phyloP scores from a whole-genome alignment of 106 monocot genomes.

The Dendrobium chrysotoxum region DNA sequence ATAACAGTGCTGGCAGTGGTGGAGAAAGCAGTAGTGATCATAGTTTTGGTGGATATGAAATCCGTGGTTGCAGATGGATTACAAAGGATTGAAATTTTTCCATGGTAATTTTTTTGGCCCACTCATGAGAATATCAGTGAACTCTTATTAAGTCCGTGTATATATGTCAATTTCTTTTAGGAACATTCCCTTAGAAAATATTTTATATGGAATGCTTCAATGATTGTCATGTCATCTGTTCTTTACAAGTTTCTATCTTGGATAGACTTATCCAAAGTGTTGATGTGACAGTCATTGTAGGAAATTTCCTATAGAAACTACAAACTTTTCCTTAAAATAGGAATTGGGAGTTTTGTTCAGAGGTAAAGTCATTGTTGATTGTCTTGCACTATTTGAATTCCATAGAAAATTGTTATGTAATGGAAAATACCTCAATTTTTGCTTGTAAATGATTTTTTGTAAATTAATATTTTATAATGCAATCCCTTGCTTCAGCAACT shows the following conservation, averaged over 20 bases:
- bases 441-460: too few relatives aligned
- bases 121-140: background rate
- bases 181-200: background rate
- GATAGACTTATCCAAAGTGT: background rate
- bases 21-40: slow-evolving; percentile 85
- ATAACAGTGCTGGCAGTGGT: slow-evolving; percentile 66
- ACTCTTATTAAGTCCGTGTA: background rate
- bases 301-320: background rate
- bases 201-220: background rate
- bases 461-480: too few relatives aligned
- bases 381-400: background rate
- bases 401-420: background rate
- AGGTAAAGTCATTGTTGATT: background rate
- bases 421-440: too few relatives aligned
- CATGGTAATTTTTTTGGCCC: background rate
- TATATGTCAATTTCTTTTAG: background rate
- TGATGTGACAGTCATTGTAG: background rate
- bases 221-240: background rate
- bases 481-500: too few relatives aligned
- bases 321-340: background rate
- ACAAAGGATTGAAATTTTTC: slow-evolving; percentile 40
- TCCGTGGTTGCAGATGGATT: slow-evolving; percentile 65
- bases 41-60: slow-evolving; percentile 43
- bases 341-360: too few relatives aligned
- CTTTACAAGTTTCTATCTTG: background rate